A percentile compares a stretch with the other conserved stretches of the same genome.
These are phyloP conservation scores for Pyrus hybrid DNA, from an alignment of 331 rosid species.

Conservation along the genomic window DNA sequence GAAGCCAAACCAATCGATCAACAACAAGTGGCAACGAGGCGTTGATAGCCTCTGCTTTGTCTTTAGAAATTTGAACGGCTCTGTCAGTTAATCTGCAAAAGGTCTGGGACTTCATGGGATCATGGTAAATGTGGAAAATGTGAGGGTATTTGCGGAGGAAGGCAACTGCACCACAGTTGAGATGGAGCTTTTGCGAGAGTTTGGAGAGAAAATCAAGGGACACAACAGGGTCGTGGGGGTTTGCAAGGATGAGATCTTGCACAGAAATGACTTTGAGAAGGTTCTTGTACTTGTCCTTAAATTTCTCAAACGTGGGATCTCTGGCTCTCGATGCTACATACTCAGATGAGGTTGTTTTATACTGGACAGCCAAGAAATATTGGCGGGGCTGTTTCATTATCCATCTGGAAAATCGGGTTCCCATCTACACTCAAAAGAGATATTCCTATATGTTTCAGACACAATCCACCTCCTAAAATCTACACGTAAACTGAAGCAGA, in stretches of 20 bases:
- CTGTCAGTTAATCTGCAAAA: slow-evolving; percentile 56
- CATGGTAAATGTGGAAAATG: slow-evolving; percentile 61
- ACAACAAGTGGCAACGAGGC: slow-evolving; percentile 54
- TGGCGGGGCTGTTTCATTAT: slow-evolving; percentile 16
- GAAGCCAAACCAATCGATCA: slow-evolving; percentile 59
- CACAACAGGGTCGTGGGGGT: slow-evolving; percentile 46
- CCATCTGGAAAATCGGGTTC: slow-evolving; percentile 28
- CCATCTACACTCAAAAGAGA: slow-evolving; percentile 19
- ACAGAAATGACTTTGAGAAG: slow-evolving; percentile 66
- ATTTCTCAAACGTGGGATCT: slow-evolving; percentile 87
- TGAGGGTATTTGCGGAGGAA: slow-evolving; percentile 84
- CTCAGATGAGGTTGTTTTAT: slow-evolving; percentile 59
- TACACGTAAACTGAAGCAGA: neutral
- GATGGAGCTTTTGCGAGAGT: slow-evolving; percentile 81
- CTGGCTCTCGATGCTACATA: slow-evolving; percentile 67
- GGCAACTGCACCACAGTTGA: slow-evolving; percentile 62
- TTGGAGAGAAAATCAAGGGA: slow-evolving; percentile 71
- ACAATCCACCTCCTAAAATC: neutral
- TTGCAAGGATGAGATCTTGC: slow-evolving; percentile 82
- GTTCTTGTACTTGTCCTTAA: slow-evolving; percentile 75
- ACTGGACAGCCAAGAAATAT: slow-evolving; percentile 27
- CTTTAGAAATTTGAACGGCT: slow-evolving; percentile 38
- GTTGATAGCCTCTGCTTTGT: slow-evolving; percentile 49
- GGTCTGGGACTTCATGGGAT: slow-evolving; percentile 49
- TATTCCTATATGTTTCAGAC: neutral